Base-by-base conservation (phyloP, 192 early-diverging fungal species). In the Umbelopsis vinacea region DNA sequence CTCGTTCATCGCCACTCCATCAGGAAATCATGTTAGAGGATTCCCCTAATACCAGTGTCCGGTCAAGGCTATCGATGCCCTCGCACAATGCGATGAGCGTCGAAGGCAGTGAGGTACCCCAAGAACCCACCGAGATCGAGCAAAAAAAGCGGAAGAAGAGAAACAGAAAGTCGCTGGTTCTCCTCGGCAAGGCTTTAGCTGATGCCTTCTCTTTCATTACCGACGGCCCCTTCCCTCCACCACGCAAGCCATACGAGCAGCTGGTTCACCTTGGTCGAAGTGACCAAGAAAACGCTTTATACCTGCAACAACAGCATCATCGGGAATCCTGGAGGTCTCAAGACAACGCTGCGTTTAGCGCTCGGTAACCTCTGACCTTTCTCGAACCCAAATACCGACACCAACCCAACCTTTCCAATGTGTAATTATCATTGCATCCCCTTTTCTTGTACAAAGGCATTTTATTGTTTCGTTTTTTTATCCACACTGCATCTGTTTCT, bases 181-280 rank as follows among this genome's bases (percentile, higher is more conserved):
- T 22, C 26, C 52, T 53, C 50, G 43, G 37, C 21, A 52, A 47
- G 4, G 38, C 54, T 23, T 23, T 57, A 14, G 33, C 67, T 37
- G 52, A 71, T 22, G 15, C 52, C 6, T 15, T 68, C 40, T 45
- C 67, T 22, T 26, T 79, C 3, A 19, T 79, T 6, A 22, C 67
- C 8, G 23, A 71, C 9, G 77, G 77, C 24, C 77, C 77, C 6
- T 79, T 52, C 68, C 69, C 77, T 15, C 77, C 77, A 10, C 77
- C 77, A 26, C 70, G 53, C 24, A 35, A 71, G 22, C 72, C 73
- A 6, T 79, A 79, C 33, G 46, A 60, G 43, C 72, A 79, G 19
- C 50, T 79, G 26, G 63, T 67, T 35, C 66, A 74, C 74, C 73
- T 79, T 60, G 77, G 77, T 71, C 69, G 57, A 29, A 63, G 26